Base-by-base conservation (phyloP, 371 early-diverging fungal genomes). In the Rozella allomycis region DNA sequence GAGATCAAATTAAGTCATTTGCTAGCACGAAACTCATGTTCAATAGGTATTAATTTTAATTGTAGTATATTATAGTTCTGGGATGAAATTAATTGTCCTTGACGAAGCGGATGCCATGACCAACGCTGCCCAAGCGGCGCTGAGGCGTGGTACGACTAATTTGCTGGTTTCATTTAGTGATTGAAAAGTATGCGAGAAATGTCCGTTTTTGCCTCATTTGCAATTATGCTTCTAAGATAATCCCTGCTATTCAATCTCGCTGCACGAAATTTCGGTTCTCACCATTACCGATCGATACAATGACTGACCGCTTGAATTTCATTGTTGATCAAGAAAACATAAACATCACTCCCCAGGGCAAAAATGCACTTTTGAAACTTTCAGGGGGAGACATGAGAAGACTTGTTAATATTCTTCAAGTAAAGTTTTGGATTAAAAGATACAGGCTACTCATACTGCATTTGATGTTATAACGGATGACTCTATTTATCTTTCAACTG, bases 91-190 rank as follows among this genome's bases (percentile, higher is more conserved):
- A 38, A 84, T 98, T 40, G 76, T 98, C 26, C 56, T 98, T 22
- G 97, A 98, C 49, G 99, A 98, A 58, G 93, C 90, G 3, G 99
- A 98, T 50, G 73, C 82, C 14, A 90, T 98, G 94, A 97, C 94
- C 0, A 73, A 74, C 37, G 70, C 72, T 28, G 97, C 97, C 3
- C 97, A 97, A 52, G 72, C 82, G 31, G 97, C 97, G 7, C 53
- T 98, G 32, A 71, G 99, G 44, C 56, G 96, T 58, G 65, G 78
- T 73, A 55, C 1, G 38, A 26, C 5, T 26, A 25, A 21, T 14
- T 3, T 20, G 20, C 4, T 20, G 30, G 14, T 17, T 26, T 23
- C 25, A n/a, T 27, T 26, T 46, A 62, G 90, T 98, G 13, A 90
- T 98, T 41, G 99, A 98, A 58, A 84, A 91, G 45, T 96, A 87